phyloP scores from a whole-genome alignment of 2,329 filamentous ascomycete species.

The Xylariales sp. region DNA sequence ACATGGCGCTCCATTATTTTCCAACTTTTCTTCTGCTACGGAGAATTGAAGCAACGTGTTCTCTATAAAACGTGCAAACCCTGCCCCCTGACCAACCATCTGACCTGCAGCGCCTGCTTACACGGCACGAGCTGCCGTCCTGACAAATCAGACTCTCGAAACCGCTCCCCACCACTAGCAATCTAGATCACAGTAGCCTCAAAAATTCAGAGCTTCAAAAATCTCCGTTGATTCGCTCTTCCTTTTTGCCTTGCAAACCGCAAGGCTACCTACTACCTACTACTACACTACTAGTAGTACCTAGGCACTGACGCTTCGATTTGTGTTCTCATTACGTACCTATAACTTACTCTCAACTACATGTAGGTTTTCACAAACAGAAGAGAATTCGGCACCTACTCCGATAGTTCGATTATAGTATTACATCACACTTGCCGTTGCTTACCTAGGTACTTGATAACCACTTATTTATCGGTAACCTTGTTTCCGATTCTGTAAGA shows the following conservation, averaged over 20 bases:
- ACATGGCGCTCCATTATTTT: not conserved
- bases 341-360: not conserved
- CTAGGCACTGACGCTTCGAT: not conserved
- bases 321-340: not conserved
- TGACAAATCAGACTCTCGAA: conserved; percentile 35
- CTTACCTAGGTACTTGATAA: too few species aligned
- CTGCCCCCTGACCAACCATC: conserved; percentile 6
- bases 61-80: conserved; percentile 22
- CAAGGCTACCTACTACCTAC: conserved; percentile 11
- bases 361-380: not conserved
- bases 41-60: conserved; percentile 37
- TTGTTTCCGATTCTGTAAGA: not conserved
- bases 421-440: too few species aligned
- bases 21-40: not conserved
- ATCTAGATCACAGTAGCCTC: conserved; percentile 25
- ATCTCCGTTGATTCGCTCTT: conserved; percentile 17
- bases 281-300: too few species aligned
- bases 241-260: conserved; percentile 9
- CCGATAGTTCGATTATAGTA: too few species aligned
- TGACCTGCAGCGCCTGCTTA: conserved; percentile 26
- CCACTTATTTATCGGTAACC: too few species aligned
- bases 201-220: conserved; percentile 14
- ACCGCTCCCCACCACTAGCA: conserved; percentile 8
- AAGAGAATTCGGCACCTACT: too few species aligned
- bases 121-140: not conserved